Evolutionary conservation across 2,329 filamentous ascomycete genomes (phyloP).

Genomic region (Phyllosticta ampelicida): DNA sequence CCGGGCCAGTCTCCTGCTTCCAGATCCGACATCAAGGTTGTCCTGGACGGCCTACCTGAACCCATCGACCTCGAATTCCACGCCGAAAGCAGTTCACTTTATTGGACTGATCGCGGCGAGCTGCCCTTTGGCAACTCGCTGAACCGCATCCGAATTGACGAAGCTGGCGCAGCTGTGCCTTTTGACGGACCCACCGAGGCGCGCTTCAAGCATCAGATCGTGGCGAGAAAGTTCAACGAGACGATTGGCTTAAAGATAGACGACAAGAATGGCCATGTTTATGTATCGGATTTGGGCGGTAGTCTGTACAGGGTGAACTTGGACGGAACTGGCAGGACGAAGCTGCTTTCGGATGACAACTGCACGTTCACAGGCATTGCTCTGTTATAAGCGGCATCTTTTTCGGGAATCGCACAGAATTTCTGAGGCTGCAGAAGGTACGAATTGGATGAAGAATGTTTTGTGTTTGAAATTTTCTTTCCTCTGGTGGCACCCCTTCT

Average conservation of each 20-base stretch:
- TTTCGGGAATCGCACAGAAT: neutral
- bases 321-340: slow-evolving; percentile 4
- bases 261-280: slow-evolving; percentile 11
- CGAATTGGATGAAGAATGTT: neutral
- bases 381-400: neutral
- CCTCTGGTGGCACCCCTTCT: neutral
- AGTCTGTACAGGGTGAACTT: slow-evolving; percentile 4
- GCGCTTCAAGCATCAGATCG: neutral
- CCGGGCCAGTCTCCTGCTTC: slow-evolving; percentile 21
- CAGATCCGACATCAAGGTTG: slow-evolving; percentile 33
- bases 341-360: neutral
- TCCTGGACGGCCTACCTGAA: slow-evolving; percentile 41
- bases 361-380: slow-evolving; percentile 1
- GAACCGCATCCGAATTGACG: slow-evolving; percentile 26
- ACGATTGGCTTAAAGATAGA: slow-evolving; percentile 17
- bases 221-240: slow-evolving; percentile 18
- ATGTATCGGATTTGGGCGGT: slow-evolving; percentile 17
- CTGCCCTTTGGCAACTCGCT: slow-evolving; percentile 44
- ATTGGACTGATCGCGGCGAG: slow-evolving; percentile 53
- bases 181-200: neutral
- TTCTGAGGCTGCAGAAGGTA: neutral
- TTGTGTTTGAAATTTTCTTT: neutral
- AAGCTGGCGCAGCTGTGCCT: neutral
- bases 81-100: slow-evolving; percentile 35
- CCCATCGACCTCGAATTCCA: slow-evolving; percentile 46